Evolutionary conservation across 768 basidiomycete genomes (phyloP).

Genomic region (Arthromyces matolae): DNA sequence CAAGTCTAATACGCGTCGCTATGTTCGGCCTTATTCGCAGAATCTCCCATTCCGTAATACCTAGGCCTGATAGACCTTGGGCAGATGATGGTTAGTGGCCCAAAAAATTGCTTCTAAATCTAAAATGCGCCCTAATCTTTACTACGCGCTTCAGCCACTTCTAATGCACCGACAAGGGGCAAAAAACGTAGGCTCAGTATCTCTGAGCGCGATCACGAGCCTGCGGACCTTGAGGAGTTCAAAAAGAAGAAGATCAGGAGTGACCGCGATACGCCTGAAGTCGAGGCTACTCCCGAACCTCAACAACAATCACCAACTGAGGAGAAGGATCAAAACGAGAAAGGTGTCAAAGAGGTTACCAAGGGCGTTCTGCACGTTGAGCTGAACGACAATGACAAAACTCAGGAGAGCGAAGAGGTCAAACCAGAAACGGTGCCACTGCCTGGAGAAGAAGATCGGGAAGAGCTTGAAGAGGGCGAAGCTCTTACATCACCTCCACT

Average conservation of each 20-base stretch:
- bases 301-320: too few species aligned
- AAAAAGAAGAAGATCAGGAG: slow-evolving; percentile 42
- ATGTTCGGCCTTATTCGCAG: slow-evolving; percentile 75
- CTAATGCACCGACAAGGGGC: slow-evolving; percentile 66
- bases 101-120: slow-evolving; percentile 9
- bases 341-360: slow-evolving; percentile 67
- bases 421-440: slow-evolving; percentile 36
- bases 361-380: slow-evolving; percentile 68
- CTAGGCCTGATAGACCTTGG: slow-evolving; percentile 73
- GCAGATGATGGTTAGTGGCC: slow-evolving; percentile 66
- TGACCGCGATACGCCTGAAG: slow-evolving; percentile 34
- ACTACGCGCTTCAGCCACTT: slow-evolving; percentile 50
- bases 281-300: slow-evolving; percentile 22
- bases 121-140: slow-evolving; percentile 24
- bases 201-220: slow-evolving; percentile 38
- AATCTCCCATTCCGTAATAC: slow-evolving; percentile 65
- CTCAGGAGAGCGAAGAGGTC: slow-evolving; percentile 1
- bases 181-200: slow-evolving; percentile 63
- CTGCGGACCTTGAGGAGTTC: slow-evolving; percentile 34
- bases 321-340: slow-evolving; percentile 37
- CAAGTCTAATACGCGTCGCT: too few species aligned
- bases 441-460: slow-evolving; percentile 33
- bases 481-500: slow-evolving; percentile 20
- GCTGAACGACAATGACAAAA: too few species aligned
- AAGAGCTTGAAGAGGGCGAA: slow-evolving; percentile 34